Percentiles rank a stretch among this genome's conserved stretches.
Conservation (phyloP, 768 basidiomycete genomes). For the Amanita rubescens region DNA sequence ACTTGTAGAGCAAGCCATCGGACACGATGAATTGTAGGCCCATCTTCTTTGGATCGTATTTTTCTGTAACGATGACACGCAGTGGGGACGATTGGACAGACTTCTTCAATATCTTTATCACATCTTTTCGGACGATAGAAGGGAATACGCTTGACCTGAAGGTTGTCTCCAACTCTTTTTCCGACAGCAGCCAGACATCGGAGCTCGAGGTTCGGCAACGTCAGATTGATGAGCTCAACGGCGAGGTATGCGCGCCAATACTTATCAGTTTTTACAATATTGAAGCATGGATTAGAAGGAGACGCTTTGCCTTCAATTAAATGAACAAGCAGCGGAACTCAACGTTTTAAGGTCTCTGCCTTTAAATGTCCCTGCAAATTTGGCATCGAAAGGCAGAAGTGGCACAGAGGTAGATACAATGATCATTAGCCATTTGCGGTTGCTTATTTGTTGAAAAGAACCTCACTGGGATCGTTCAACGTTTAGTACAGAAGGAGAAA, state of each 20-base stretch:
- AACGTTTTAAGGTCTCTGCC: slow-evolving; percentile 55
- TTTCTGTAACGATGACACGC: slow-evolving; percentile 6
- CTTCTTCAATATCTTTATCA: slow-evolving; percentile 53
- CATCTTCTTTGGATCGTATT: neutral
- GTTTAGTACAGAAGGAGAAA: slow-evolving; percentile 80
- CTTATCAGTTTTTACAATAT: neutral
- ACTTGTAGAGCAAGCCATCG: slow-evolving; percentile 54
- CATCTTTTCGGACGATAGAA: slow-evolving; percentile 59
- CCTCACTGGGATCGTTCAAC: slow-evolving; percentile 69
- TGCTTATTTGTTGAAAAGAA: slow-evolving; percentile 18
- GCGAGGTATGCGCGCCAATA: slow-evolving; percentile 40
- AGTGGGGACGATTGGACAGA: slow-evolving; percentile 62
- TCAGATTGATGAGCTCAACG: slow-evolving; percentile 55
- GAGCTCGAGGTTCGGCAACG: slow-evolving; percentile 54
- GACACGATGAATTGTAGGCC: slow-evolving; percentile 58
- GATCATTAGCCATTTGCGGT: no score
- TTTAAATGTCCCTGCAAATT: slow-evolving; percentile 24
- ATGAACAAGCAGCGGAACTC: slow-evolving; percentile 59
- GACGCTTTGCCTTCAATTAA: slow-evolving; percentile 44
- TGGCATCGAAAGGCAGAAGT: slow-evolving; percentile 38
- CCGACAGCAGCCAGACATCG: slow-evolving; percentile 41
- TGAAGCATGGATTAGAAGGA: slow-evolving; percentile 7
- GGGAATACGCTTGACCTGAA: slow-evolving; percentile 55
- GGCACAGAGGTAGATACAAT: slow-evolving; percentile 44
- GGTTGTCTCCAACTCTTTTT: slow-evolving; percentile 27